Evolutionary conservation across 768 basidiomycete genomes (phyloP).

Genomic region (Psilocybe tampanensis): DNA sequence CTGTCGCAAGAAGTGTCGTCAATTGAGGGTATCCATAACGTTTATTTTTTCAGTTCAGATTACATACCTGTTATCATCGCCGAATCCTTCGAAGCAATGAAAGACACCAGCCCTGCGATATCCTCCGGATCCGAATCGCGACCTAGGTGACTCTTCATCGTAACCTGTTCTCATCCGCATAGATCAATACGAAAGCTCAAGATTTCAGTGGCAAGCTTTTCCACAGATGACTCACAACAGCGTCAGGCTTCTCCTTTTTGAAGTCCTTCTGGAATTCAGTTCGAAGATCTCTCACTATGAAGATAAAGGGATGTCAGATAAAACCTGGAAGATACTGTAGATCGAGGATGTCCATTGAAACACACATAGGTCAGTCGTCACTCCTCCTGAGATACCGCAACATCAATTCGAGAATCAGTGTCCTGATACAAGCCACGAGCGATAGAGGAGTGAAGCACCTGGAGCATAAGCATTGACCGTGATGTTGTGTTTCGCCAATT

Average conservation of each 20-base stretch:
- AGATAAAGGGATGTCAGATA: too few species aligned
- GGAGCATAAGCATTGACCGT: conserved; percentile 39
- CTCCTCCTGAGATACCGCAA: conserved; percentile 6
- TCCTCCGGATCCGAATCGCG: conserved; percentile 27
- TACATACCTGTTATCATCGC: conserved; percentile 34
- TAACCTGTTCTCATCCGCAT: neutral
- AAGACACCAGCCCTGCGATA: conserved; percentile 38
- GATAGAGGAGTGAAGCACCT: conserved; percentile 15
- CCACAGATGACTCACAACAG: neutral
- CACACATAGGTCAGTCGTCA: conserved; percentile 19
- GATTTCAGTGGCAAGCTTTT: too few species aligned
- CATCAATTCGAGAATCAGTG: neutral
- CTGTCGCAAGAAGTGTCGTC: too few species aligned
- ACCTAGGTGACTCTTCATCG: neutral
- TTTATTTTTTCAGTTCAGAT: neutral
- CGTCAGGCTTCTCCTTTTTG: neutral
- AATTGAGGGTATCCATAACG: neutral
- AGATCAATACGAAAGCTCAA: too few species aligned
- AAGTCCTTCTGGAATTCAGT: neutral
- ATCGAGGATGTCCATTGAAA: too few species aligned
- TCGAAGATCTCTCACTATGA: conserved; percentile 6
- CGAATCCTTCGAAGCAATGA: conserved; percentile 37
- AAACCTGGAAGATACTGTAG: too few species aligned
- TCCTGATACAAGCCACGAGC: neutral
- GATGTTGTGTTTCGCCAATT: conserved; percentile 26